phyloP scores from a whole-genome alignment of 1,284 basidiomycete genomes.

The Malassezia arunalokei region DNA sequence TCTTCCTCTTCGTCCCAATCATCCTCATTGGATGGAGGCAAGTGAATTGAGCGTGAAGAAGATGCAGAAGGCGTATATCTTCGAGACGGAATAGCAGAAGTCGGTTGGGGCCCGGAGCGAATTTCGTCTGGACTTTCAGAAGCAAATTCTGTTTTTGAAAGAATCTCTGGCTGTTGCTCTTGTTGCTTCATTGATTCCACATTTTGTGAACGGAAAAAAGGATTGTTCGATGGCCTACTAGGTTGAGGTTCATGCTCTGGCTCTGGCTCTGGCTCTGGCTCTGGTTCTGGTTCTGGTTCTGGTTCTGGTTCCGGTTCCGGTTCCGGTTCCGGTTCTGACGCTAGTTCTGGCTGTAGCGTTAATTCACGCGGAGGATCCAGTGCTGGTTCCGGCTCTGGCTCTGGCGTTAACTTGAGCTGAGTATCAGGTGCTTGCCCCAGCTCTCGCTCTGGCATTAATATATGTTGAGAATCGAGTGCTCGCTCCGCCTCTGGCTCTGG shows the following conservation, averaged over 20 bases:
- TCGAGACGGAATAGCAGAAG: conserved; percentile 14
- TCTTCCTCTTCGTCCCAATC: conserved; percentile 43
- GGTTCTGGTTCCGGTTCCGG: conserved; percentile 13
- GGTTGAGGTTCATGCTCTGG: not conserved
- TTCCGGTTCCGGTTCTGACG: conserved; percentile 9
- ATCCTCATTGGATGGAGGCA: conserved; percentile 38
- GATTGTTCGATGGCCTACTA: not conserved
- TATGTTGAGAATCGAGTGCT: conserved; percentile 7
- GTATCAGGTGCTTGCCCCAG: conserved; percentile 11
- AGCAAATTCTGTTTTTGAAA: not conserved
- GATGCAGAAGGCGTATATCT: conserved; percentile 14
- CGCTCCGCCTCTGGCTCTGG: conserved; percentile 13
- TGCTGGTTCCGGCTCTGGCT: conserved; percentile 21
- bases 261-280: not conserved
- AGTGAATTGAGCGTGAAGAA: conserved; percentile 20
- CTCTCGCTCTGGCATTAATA: conserved; percentile 6
- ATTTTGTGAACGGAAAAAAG: not conserved
- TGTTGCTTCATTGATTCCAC: not conserved
- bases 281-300: not conserved
- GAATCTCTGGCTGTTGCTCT: not conserved
- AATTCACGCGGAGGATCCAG: not conserved
- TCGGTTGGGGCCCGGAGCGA: not conserved
- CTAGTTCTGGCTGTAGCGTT: conserved; percentile 13
- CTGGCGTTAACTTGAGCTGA: conserved; percentile 20
- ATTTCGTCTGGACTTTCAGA: not conserved